Evolutionary conservation across 331 rosid genomes (phyloP).

Genomic region (Saraca asoca): DNA sequence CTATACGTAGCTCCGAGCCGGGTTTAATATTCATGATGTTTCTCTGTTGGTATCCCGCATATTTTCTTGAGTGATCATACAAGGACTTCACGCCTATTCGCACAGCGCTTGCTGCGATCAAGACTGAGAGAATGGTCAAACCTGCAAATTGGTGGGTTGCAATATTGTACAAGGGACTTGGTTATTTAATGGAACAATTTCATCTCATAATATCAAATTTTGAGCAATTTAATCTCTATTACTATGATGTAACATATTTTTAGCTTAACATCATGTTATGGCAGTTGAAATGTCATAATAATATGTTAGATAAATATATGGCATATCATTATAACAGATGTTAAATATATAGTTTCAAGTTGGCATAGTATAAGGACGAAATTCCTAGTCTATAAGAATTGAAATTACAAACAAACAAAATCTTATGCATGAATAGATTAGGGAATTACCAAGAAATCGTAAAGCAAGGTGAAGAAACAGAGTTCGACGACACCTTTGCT

Average conservation of each 20-base stretch:
- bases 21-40: conserved; percentile 39
- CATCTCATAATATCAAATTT: too few species aligned
- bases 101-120: conserved; percentile 33
- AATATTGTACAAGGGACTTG: background rate
- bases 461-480: background rate
- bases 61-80: conserved; percentile 54
- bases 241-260: too few species aligned
- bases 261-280: too few species aligned
- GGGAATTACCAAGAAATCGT: conserved; percentile 28
- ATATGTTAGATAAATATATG: too few species aligned
- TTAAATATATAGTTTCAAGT: too few species aligned
- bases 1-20: conserved; percentile 38
- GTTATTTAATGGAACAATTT: too few species aligned
- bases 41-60: conserved; percentile 43
- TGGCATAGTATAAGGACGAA: too few species aligned
- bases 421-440: background rate
- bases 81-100: conserved; percentile 33
- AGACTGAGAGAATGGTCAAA: background rate
- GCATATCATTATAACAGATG: too few species aligned
- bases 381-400: too few species aligned
- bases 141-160: conserved; percentile 1
- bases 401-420: too few species aligned
- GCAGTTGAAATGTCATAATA: too few species aligned
- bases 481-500: conserved; percentile 51
- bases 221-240: too few species aligned